These are phyloP conservation scores for Solanum medicagineum DNA, from an alignment of 257 asterid species.

Conservation along the genomic window DNA sequence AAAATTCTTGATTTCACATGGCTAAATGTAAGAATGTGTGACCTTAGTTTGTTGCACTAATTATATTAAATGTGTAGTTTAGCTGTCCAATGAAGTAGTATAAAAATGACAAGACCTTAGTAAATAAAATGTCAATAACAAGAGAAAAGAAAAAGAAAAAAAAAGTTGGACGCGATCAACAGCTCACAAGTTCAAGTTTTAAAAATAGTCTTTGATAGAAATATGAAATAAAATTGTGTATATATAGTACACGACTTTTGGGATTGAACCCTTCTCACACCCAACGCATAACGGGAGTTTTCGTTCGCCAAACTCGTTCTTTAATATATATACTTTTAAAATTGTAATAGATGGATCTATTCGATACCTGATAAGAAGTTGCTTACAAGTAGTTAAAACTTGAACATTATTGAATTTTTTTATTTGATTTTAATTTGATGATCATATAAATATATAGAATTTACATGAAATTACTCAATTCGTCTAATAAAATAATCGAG, in stretches of 20 bases:
- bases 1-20: not conserved
- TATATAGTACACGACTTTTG: no score
- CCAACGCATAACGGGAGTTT: no score
- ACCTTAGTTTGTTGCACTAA: not conserved
- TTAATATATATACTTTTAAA: not conserved
- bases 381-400: not conserved
- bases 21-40: not conserved
- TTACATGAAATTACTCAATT: no score
- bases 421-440: not conserved
- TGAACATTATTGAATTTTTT: not conserved
- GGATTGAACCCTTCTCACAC: no score
- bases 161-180: no score
- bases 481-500: not conserved
- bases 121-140: not conserved
- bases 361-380: not conserved
- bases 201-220: no score
- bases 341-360: not conserved
- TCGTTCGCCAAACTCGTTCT: no score
- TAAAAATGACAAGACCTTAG: not conserved
- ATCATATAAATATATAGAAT: not conserved
- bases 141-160: not conserved
- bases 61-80: not conserved
- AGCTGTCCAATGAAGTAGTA: not conserved
- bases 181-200: no score
- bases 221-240: no score